These are phyloP conservation scores for Hirsutella thompsonii DNA, from an alignment of 2,329 filamentous ascomycete genomes.

Conservation along the genomic window DNA sequence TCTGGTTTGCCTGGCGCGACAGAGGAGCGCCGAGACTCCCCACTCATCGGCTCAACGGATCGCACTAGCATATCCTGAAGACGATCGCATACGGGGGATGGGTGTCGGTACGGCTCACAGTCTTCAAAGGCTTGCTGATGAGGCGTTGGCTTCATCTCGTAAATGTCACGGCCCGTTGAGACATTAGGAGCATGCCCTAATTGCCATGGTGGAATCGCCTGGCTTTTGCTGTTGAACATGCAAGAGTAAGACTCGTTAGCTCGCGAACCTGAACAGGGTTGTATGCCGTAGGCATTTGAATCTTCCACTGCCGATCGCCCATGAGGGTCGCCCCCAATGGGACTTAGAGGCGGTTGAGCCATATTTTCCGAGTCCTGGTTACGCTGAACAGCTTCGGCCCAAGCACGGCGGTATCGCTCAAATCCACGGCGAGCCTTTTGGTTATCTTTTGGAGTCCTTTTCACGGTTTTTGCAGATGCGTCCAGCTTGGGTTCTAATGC, in stretches of 20 bases:
- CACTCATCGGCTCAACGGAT: slow-evolving; percentile 32
- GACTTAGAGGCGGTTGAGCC: too few relatives aligned
- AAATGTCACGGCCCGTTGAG: slow-evolving; percentile 5
- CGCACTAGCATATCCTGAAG: slow-evolving; percentile 30
- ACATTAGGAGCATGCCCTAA: slow-evolving; percentile 4
- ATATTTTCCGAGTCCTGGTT: slow-evolving; percentile 11
- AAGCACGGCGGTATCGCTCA: slow-evolving; percentile 31
- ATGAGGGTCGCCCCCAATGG: too few relatives aligned
- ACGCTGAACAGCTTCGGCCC: slow-evolving; percentile 24
- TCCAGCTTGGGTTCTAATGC: neutral
- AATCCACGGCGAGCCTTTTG: slow-evolving; percentile 30
- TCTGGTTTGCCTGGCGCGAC: slow-evolving; percentile 21
- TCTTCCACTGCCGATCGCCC: too few relatives aligned
- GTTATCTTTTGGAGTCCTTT: slow-evolving; percentile 7
- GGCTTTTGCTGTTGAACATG: slow-evolving; percentile 11
- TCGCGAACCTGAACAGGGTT: too few relatives aligned
- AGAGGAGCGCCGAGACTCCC: slow-evolving; percentile 18
- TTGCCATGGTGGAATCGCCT: neutral
- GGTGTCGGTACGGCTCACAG: slow-evolving; percentile 10
- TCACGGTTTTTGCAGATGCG: slow-evolving; percentile 9
- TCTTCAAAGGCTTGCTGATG: slow-evolving; percentile 1
- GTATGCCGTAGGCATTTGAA: too few relatives aligned
- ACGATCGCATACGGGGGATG: slow-evolving; percentile 10
- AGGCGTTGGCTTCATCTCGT: slow-evolving; percentile 15
- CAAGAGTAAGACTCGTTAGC: slow-evolving; percentile 10